A percentile compares a stretch with the other conserved stretches of the same genome.
These are phyloP conservation scores for Fusarium heterosporum DNA, from an alignment of 2,329 filamentous ascomycete species.

Conservation along the genomic window DNA sequence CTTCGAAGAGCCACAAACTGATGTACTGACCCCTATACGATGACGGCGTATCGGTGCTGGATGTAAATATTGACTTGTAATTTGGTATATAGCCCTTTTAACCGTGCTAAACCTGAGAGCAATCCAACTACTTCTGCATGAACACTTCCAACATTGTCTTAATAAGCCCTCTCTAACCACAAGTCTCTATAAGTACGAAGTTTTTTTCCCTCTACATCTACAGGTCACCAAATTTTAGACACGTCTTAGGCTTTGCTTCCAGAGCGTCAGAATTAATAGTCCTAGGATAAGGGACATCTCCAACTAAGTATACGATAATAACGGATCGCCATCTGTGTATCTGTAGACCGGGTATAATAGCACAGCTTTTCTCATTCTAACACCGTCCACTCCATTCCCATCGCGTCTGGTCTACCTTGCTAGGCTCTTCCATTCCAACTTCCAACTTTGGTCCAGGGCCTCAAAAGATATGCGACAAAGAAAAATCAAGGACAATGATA, in stretches of 20 bases:
- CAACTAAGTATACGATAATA: slow-evolving; percentile 26
- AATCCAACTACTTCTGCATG: too few relatives aligned
- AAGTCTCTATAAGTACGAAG: too few relatives aligned
- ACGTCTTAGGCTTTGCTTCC: slow-evolving; percentile 11
- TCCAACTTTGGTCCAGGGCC: slow-evolving; percentile 22
- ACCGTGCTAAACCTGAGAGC: neutral
- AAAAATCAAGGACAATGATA: slow-evolving; percentile 8
- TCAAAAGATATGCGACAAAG: slow-evolving; percentile 22
- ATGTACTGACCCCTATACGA: slow-evolving; percentile 44
- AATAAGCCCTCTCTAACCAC: too few relatives aligned
- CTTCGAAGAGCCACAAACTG: slow-evolving; percentile 39
- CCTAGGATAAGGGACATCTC: slow-evolving; percentile 7
- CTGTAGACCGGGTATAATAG: slow-evolving; percentile 47
- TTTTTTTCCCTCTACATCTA: neutral
- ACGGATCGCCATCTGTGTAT: slow-evolving; percentile 36
- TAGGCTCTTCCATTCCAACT: slow-evolving; percentile 28
- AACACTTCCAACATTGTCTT: too few relatives aligned
- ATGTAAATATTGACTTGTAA: accelerated
- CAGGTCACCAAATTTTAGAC: neutral
- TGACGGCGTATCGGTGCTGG: slow-evolving; percentile 25
- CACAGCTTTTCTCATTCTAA: slow-evolving; percentile 38
- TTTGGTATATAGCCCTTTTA: accelerated
- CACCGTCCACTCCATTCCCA: slow-evolving; percentile 43
- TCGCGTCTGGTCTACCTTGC: slow-evolving; percentile 36
- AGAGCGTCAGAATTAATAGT: slow-evolving; percentile 10